phyloP scores from a whole-genome alignment of 306 rosid species.

The Coriaria nepalensis region DNA sequence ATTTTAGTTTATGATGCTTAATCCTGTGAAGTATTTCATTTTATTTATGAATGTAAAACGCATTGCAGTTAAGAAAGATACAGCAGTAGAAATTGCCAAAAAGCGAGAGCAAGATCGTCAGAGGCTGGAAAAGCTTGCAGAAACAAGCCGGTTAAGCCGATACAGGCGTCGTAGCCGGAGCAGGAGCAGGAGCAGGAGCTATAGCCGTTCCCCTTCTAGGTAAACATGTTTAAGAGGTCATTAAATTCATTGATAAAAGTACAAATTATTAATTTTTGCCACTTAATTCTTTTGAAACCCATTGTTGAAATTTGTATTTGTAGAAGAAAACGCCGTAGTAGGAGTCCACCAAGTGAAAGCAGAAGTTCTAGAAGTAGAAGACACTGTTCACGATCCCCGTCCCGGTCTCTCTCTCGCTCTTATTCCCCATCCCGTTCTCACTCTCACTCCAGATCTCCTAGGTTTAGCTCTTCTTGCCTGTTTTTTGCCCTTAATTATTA shows the following conservation, averaged over 20 bases:
- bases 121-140: slow-evolving; percentile 92
- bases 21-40: slow-evolving; percentile 1
- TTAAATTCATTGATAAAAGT: neutral
- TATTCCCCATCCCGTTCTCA: slow-evolving; percentile 31
- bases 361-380: slow-evolving; percentile 49
- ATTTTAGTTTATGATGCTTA: slow-evolving; percentile 1
- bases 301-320: slow-evolving; percentile 10
- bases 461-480: slow-evolving; percentile 20
- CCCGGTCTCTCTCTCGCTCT: slow-evolving; percentile 25
- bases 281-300: neutral
- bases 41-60: slow-evolving; percentile 1
- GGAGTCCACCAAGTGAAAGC: slow-evolving; percentile 77
- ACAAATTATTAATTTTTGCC: neutral
- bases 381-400: slow-evolving; percentile 39
- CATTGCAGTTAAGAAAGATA: slow-evolving; percentile 80
- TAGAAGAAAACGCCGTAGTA: slow-evolving; percentile 63
- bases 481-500: too few relatives aligned
- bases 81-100: slow-evolving; percentile 86
- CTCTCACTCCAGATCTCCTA: slow-evolving; percentile 57
- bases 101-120: slow-evolving; percentile 84
- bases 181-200: slow-evolving; percentile 38
- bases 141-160: slow-evolving; percentile 71
- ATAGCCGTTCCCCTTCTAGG: slow-evolving; percentile 86
- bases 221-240: slow-evolving; percentile 2
- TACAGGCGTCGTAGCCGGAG: slow-evolving; percentile 56